phyloP scores from a whole-genome alignment of 148 eudicot genomes.

The Camellia granthamiana region DNA sequence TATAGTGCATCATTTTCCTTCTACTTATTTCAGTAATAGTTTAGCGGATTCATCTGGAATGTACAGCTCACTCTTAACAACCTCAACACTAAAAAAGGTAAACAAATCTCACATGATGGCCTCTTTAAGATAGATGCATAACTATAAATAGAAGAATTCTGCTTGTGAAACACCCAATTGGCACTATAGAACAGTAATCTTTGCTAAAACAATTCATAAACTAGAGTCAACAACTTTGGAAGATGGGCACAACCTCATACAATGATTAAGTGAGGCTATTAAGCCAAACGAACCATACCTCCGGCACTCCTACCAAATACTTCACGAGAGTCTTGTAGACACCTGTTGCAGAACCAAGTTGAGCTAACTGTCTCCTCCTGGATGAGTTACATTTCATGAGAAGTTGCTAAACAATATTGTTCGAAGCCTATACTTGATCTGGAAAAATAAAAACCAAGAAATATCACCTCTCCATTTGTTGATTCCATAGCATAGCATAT shows the following conservation, averaged over 20 bases:
- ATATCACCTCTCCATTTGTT: slow-evolving; percentile 92
- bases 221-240: not conserved
- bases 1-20: not conserved
- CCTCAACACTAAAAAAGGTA: not conserved
- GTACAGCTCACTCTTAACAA: not conserved
- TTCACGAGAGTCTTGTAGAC: slow-evolving; percentile 93
- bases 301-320: slow-evolving; percentile 97
- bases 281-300: slow-evolving; percentile 40
- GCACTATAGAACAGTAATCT: not conserved
- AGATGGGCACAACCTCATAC: slow-evolving; percentile 1
- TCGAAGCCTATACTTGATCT: not conserved
- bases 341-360: slow-evolving; percentile 98
- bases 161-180: not conserved
- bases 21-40: not conserved
- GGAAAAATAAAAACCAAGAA: slow-evolving; percentile 2
- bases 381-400: slow-evolving; percentile 22
- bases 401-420: slow-evolving; percentile 4
- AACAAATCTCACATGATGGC: not conserved
- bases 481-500: slow-evolving; percentile 89
- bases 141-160: not conserved
- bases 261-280: not conserved
- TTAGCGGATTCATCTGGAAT: not conserved
- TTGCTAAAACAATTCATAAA: not conserved
- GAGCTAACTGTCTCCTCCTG: slow-evolving; percentile 93
- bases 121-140: not conserved